Evolutionary conservation across 1,284 basidiomycete genomes (phyloP), one percentile per base, ranked within the genome.

Genomic region (Earliella scabrosa): DNA sequence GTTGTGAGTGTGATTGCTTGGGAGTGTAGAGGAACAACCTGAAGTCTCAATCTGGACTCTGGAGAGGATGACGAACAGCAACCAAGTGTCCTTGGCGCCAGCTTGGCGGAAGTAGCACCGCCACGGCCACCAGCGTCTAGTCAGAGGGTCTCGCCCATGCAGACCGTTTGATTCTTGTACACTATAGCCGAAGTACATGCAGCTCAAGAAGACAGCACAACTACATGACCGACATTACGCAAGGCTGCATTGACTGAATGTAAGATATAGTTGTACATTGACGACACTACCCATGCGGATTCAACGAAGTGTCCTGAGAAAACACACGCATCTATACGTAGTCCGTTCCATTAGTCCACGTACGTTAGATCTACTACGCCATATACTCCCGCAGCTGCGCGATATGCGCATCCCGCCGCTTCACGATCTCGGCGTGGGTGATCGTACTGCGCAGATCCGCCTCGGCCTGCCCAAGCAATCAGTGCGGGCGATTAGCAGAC

Each of bases 401-500:
- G 23, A 83, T 79, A 65, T 89, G 92, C 7, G 75, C 71, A 27
- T 85, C 78, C 36, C 90, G 85, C 59, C 86, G 85, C 58, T 80
- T 82, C 20, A 84, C 74, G 46, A 96, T 80, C 54, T 95, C 92
- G 1, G 77, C 71, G 66, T 93, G 89, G 5, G 82, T 68, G 55
- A 95, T 75, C 2, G 75, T 77, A n/a, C 76, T 64, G 38, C 90
- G 82, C 36, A 96, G 75, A 29, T 95, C 92, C 11, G 79, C 76
- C 67, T 90, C 89, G 43, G 82, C 68, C 88, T 90, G 60, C 23
- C 9, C 35, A 35, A 54, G 41, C 27, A n/a, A 14, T 38, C 35
- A 38, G 13, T 47, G n/a, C 13, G 16, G 13, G 2, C 43, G 21
- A 7, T 43, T 10, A 45, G 14, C 32, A 32, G 35, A 23, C 23